These are phyloP conservation scores for Boletus insuetus DNA, from an alignment of 768 basidiomycete genomes.

Conservation along the genomic window DNA sequence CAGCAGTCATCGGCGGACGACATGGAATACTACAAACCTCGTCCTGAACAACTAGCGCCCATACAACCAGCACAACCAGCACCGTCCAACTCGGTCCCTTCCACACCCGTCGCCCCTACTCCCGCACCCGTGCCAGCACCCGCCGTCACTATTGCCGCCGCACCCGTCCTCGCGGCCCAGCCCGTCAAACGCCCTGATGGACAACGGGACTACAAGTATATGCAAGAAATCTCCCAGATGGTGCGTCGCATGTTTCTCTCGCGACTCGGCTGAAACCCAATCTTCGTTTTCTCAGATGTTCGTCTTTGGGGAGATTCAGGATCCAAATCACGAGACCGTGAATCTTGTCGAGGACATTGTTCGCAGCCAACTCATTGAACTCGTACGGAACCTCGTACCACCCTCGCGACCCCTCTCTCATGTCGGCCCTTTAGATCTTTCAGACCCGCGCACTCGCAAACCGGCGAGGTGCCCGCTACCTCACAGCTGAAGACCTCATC, in stretches of 20 bases:
- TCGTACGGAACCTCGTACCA: conserved; percentile 42
- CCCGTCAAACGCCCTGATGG: conserved; percentile 23
- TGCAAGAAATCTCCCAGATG: conserved; percentile 94
- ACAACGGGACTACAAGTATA: conserved; percentile 77
- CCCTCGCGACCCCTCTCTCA: neutral
- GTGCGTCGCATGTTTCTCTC: conserved; percentile 36
- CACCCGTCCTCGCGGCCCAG: conserved; percentile 6
- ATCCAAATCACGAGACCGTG: conserved; percentile 82
- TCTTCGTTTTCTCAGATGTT: conserved; percentile 65
- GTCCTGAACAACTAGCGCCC: conserved; percentile 19
- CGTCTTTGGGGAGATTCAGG: conserved; percentile 94
- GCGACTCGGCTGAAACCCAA: neutral
- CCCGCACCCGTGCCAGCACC: neutral
- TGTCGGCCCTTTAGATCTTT: conserved; percentile 55
- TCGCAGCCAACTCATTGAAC: conserved; percentile 84
- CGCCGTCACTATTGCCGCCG: conserved; percentile 4
- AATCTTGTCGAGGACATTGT: conserved; percentile 96
- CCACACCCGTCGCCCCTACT: conserved; percentile 19
- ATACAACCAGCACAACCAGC: conserved; percentile 16
- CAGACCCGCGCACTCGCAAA: conserved; percentile 85
- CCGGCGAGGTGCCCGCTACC: conserved; percentile 78
- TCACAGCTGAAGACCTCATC: conserved; percentile 92
- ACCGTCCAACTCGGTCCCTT: conserved; percentile 15
- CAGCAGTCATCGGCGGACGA: neutral
- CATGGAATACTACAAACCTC: conserved; percentile 31